Percentiles rank a stretch among this genome's conserved stretches.
Conservation (phyloP, 192 early-diverging fungal genomes). For the Entomortierella beljakovae region DNA sequence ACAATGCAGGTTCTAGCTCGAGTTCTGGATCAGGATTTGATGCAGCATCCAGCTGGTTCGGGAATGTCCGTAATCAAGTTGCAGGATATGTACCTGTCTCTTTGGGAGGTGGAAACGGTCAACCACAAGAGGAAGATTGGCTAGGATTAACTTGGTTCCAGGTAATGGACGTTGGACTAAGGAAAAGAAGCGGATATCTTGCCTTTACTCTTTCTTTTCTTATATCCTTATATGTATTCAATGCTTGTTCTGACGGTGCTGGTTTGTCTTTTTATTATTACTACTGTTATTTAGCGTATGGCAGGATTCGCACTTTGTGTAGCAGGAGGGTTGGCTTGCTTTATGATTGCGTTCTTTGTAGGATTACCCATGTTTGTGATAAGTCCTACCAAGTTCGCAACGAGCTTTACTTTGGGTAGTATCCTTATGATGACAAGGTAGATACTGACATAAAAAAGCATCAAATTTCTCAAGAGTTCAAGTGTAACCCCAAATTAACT, state of each 20-base stretch:
- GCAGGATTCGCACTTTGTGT: slow-evolving; percentile 66
- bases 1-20: slow-evolving; percentile 4
- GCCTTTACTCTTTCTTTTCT: no score
- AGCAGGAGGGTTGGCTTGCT: slow-evolving; percentile 59
- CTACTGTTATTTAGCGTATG: slow-evolving; percentile 44
- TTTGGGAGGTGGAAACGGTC: slow-evolving; percentile 20
- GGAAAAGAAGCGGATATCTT: no score
- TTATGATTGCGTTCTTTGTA: slow-evolving; percentile 67
- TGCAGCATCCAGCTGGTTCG: slow-evolving; percentile 26
- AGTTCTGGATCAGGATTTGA: slow-evolving; percentile 8
- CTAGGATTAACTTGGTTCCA: slow-evolving; percentile 27
- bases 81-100: slow-evolving; percentile 36
- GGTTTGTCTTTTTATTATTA: neutral
- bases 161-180: no score
- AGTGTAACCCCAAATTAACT: neutral
- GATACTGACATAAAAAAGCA: no score
- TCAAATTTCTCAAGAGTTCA: no score
- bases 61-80: slow-evolving; percentile 36
- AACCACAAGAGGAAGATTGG: slow-evolving; percentile 43
- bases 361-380: slow-evolving; percentile 73
- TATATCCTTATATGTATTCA: no score
- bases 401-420: slow-evolving; percentile 80
- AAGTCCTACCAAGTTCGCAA: slow-evolving; percentile 81
- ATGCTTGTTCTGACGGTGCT: no score
- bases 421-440: slow-evolving; percentile 55